phyloP scores from a whole-genome alignment of 1,139 yeast genomes.

The Candida albicans region DNA sequence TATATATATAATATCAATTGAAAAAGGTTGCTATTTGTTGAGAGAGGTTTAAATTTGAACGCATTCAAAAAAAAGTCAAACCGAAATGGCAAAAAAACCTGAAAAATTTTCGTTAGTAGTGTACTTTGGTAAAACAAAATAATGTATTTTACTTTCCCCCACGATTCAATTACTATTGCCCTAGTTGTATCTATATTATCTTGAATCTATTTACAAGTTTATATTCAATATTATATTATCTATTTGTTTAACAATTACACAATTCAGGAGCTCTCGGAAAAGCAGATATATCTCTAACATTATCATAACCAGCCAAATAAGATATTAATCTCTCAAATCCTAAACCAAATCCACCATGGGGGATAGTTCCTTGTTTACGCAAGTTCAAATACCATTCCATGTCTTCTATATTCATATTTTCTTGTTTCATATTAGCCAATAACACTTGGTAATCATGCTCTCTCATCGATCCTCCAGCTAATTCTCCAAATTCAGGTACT shows the following conservation, averaged over 20 bases:
- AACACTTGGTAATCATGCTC: constrained; percentile 62
- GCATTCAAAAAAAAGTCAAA: no score
- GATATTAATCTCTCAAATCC: constrained; percentile 87
- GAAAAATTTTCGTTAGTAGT: constrained; percentile 8
- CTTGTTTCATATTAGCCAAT: constrained; percentile 45
- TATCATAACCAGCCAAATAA: constrained; percentile 70
- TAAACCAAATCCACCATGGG: constrained; percentile 97
- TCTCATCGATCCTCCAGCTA: constrained; percentile 94
- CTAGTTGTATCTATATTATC: neutral
- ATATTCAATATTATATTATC: neutral
- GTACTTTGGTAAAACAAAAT: neutral
- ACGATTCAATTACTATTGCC: no score
- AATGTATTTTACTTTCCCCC: no score
- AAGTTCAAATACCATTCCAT: constrained; percentile 80
- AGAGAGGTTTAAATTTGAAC: constrained; percentile 4
- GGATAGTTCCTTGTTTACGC: constrained; percentile 76
- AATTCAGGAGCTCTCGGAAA: constrained; percentile 58
- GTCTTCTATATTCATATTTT: constrained; percentile 57
- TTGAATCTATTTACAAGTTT: neutral
- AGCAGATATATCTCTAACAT: constrained; percentile 82
- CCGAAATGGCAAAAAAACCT: constrained; percentile 2
- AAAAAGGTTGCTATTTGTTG: neutral
- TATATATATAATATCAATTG: no score
- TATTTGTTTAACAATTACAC: constrained; percentile 31
- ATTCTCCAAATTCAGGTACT: constrained; percentile 91